A percentile compares a stretch with the other conserved stretches of the same genome.
Evolutionary conservation across 495 filamentous ascomycete genomes (phyloP).

Genomic region (Xylaria telfairii): DNA sequence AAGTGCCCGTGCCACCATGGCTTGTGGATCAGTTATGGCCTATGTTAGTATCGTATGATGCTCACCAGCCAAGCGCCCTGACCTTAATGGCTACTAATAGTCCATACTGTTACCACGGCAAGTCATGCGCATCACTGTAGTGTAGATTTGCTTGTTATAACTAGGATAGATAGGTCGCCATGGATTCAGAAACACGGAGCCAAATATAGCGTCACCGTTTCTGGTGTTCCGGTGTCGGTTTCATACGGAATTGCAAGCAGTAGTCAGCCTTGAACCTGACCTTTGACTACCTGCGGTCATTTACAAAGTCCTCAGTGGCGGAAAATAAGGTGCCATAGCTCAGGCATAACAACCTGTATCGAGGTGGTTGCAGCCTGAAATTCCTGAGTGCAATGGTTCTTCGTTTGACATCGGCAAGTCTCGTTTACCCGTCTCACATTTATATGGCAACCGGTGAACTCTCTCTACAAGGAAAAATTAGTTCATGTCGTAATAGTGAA

Average conservation of each 20-base stretch:
- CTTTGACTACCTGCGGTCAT: not conserved
- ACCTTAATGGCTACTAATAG: not conserved
- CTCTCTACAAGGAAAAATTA: too few relatives aligned
- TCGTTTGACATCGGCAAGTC: not conserved
- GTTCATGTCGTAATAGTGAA: too few relatives aligned
- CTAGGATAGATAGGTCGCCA: not conserved
- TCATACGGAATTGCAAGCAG: too few relatives aligned
- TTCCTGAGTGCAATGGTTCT: not conserved
- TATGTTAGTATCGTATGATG: too few relatives aligned
- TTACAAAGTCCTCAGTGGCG: too few relatives aligned
- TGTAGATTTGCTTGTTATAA: not conserved
- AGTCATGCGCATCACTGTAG: not conserved
- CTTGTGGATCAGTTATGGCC: not conserved
- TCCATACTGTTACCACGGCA: not conserved
- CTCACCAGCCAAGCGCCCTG: not conserved
- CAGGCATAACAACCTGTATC: not conserved
- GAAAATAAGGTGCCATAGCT: not conserved
- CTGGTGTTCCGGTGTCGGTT: not conserved
- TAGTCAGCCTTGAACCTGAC: too few relatives aligned
- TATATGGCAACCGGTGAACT: not conserved
- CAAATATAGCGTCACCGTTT: not conserved
- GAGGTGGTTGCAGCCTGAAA: not conserved
- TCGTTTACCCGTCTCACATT: not conserved
- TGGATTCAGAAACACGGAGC: not conserved
- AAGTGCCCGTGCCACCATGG: not conserved